Base-by-base conservation (phyloP, 495 filamentous ascomycete species). In the Apiosordaria backusii region DNA sequence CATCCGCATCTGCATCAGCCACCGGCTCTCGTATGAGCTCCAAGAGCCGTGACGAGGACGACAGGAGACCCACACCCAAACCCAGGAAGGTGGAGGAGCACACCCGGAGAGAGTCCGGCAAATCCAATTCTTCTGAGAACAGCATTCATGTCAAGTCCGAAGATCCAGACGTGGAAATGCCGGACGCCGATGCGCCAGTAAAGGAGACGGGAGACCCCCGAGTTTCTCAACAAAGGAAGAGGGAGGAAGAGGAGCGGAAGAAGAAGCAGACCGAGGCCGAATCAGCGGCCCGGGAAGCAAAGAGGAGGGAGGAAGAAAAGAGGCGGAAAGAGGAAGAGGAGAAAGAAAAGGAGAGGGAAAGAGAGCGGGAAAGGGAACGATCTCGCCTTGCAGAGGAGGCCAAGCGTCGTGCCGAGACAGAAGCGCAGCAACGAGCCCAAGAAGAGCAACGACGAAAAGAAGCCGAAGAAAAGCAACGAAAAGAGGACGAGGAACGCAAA, bases 221-320 rank as follows among this genome's bases (percentile, higher is more conserved):
- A 58, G 75, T 75, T 19, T 75, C 81, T 50, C 53, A 63, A 13
- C 81, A 81, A 21, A 79, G 77, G 61, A 76, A 80, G 60, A 76
- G 74, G 26, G 83, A 86, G 53, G 82, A 81, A 7, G 81, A 84
- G 61, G 81, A 81, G 57, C 81, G 80, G 61, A 82, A 67, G 75
- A 80, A 66, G 73, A 79, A 70, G 67, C 74, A 57, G 73, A 79
- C 65, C 65, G 75, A 68, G 27, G 68, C 60, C 10, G 71, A 73
- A 58, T 62, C 65, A 57, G 69, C 70, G 21, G 69, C 70, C 15
- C 79, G 80, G 19, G 78, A 78, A 22, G 24, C 50, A 4, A 71
- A 67, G 29, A 61, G 65, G 18, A 73, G 77, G 69, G 65, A 70
- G 40, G 65, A 71, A 54, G 68, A 70, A 4, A 65, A 57, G 60